phyloP scores from a whole-genome alignment of 2,329 filamentous ascomycete species.

The Ophiosphaerella korrae region DNA sequence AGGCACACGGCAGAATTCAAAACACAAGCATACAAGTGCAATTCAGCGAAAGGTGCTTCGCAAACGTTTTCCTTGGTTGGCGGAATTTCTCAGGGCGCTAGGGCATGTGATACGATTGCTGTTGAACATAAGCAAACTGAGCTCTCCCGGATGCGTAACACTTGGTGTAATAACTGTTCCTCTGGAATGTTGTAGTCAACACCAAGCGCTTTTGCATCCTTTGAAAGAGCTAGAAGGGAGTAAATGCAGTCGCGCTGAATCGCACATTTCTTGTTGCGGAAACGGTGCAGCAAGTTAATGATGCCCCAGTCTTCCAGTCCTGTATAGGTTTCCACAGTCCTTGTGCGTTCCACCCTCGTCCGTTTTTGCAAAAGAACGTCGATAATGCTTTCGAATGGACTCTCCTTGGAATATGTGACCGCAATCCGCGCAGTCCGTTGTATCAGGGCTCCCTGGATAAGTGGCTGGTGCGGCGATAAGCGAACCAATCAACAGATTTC shows the following conservation, averaged over 20 bases:
- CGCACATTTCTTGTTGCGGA: conserved; percentile 9
- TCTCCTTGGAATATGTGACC: background rate
- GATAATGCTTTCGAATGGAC: conserved; percentile 3
- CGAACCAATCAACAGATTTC: no score
- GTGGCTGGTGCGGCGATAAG: no score
- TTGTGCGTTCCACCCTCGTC: background rate
- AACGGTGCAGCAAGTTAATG: conserved; percentile 4
- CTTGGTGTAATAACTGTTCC: conserved; percentile 1
- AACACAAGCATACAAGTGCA: background rate
- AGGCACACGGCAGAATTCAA: conserved; percentile 1
- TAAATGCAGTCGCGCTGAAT: conserved; percentile 6
- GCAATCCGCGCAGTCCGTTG: no score
- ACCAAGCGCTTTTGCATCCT: background rate
- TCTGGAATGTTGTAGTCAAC: conserved; percentile 6
- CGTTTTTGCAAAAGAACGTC: conserved; percentile 2
- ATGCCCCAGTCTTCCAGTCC: conserved; percentile 4
- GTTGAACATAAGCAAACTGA: conserved; percentile 5
- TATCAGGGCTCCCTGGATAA: no score
- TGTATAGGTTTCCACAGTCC: background rate
- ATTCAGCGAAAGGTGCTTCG: background rate
- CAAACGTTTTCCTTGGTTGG: background rate
- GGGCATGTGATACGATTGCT: conserved; percentile 2
- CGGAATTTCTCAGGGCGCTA: conserved; percentile 3
- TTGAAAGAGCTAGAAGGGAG: conserved; percentile 5
- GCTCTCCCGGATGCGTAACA: background rate